Evolutionary conservation across 2,329 filamentous ascomycete species (phyloP), one percentile per base, ranked within the genome.

Genomic region (Lachnum nothofagi): DNA sequence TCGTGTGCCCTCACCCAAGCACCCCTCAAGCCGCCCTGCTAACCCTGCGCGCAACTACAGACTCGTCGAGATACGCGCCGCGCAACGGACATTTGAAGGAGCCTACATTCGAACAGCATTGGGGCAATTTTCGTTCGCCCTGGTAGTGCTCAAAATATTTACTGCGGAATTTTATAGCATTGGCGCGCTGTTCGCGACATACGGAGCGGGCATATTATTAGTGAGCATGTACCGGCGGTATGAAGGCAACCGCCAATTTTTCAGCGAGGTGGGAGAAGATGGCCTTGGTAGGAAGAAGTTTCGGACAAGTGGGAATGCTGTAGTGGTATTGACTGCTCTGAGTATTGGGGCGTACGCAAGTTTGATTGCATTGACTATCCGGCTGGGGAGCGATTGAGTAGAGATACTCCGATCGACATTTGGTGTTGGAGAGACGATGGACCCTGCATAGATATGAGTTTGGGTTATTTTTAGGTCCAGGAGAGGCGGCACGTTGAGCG

Each of bases 101-200:
- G 93, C 93, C 19, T 98, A 97, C 70, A 86, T 96, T 64, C 87
- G 93, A 53, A 98, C 93, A 0, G 91, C 91, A 2, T 80, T 98
- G 17, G 88, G 88, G 3, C 91, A 97, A 64, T 97, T 97, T 73
- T 91, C 87, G 48, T 97, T 98, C 68, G 85, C 91, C 17, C 82
- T 98, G 42, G 84, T 98, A 55, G 88, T 98, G 44, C 81, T 95
- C 59, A 95, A 94, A 72, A 94, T 98, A 68, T 97, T 98, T 72
- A 96, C 90, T 7, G 80, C 84, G 44, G 93, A 97, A 65, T 97
- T 98, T 74, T 97, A 97, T 70, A 83, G 86, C 59, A 95, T 96
- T 55, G 93, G 93, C n/a, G 93, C 93, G 5, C 76, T 98, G 25
- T 96, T 96, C 66, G 91, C 93, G 37, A 83, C 89, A 42, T 97